Evolutionary conservation across 768 basidiomycete species (phyloP).

Genomic region (button mushroom (Agaricus bisporus)): DNA sequence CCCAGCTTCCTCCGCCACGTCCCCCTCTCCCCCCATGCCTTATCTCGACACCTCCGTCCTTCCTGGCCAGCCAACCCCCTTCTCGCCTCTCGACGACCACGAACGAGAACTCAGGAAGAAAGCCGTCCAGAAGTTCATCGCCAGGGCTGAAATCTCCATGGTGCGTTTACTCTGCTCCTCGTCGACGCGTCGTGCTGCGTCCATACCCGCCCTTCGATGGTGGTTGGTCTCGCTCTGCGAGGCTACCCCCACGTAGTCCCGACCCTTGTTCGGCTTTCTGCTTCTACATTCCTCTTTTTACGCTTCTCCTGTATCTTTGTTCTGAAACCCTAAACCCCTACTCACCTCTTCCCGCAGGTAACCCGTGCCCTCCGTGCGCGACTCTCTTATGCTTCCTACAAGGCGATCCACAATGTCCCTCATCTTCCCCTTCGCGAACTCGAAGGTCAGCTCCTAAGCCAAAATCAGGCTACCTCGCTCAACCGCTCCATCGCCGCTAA

Average conservation of each 20-base stretch:
- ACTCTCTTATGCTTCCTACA: constrained; percentile 79
- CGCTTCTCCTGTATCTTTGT: constrained; percentile 13
- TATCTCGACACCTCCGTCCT: constrained; percentile 45
- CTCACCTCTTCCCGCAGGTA: constrained; percentile 45
- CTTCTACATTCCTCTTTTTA: constrained; percentile 10
- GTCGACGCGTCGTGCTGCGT: constrained; percentile 43
- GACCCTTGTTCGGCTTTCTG: constrained; percentile 9
- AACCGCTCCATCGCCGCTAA: constrained; percentile 54
- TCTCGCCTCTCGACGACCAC: constrained; percentile 30
- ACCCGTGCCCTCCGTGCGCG: constrained; percentile 77
- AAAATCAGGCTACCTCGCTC: constrained; percentile 34
- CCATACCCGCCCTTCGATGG: constrained; percentile 18
- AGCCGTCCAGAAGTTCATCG: constrained; percentile 70
- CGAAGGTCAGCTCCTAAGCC: constrained; percentile 50
- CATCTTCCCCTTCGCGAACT: constrained; percentile 64
- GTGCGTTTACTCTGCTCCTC: constrained; percentile 41
- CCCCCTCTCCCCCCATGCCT: constrained; percentile 69
- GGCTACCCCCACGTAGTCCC: constrained; percentile 10
- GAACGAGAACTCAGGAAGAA: constrained; percentile 60
- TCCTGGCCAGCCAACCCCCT: constrained; percentile 29
- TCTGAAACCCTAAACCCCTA: constrained; percentile 27
- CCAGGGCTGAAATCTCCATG: constrained; percentile 74
- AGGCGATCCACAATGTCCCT: constrained; percentile 69
- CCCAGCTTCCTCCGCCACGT: constrained; percentile 76
- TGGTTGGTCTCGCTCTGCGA: constrained; percentile 15